A percentile compares a stretch with the other conserved stretches of the same genome.
Conservation (phyloP, 306 rosid species). For the Hippophae tibetana region DNA sequence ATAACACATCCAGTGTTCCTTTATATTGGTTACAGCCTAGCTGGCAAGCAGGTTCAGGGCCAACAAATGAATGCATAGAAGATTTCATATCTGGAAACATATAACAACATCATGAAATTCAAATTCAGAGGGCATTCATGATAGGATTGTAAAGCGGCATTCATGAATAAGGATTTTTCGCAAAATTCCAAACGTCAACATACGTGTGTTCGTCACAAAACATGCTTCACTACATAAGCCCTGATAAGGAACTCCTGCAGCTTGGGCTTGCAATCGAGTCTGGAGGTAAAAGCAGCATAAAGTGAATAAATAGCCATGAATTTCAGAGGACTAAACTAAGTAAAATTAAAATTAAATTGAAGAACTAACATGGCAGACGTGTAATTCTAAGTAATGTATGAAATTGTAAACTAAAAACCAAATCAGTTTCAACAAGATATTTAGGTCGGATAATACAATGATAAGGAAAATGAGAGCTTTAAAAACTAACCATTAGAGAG, state of each 20-base stretch:
- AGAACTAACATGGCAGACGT: background rate
- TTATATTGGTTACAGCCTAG: constrained; percentile 42
- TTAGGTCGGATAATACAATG: background rate
- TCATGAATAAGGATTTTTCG: no score
- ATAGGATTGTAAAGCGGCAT: background rate
- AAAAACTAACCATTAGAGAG: background rate
- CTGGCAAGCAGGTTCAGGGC: constrained; percentile 35
- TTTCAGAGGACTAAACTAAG: constrained; percentile 1
- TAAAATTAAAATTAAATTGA: background rate
- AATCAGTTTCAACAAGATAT: no score
- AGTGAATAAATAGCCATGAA: constrained; percentile 9
- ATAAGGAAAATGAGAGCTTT: background rate
- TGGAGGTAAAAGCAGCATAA: constrained; percentile 23
- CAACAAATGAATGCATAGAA: constrained; percentile 24
- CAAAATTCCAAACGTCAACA: background rate
- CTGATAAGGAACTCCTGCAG: constrained; percentile 84
- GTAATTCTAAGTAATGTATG: background rate
- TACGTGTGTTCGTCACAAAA: constrained; percentile 33
- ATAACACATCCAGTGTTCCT: constrained; percentile 75
- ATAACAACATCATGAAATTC: constrained; percentile 26
- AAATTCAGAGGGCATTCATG: constrained; percentile 7
- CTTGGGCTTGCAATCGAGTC: constrained; percentile 95
- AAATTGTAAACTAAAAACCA: background rate
- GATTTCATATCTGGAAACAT: constrained; percentile 35
- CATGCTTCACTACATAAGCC: constrained; percentile 30